Evolutionary conservation across 768 basidiomycete species (phyloP), one percentile per base, ranked within the genome.

Genomic region (Gyrodon lividus): DNA sequence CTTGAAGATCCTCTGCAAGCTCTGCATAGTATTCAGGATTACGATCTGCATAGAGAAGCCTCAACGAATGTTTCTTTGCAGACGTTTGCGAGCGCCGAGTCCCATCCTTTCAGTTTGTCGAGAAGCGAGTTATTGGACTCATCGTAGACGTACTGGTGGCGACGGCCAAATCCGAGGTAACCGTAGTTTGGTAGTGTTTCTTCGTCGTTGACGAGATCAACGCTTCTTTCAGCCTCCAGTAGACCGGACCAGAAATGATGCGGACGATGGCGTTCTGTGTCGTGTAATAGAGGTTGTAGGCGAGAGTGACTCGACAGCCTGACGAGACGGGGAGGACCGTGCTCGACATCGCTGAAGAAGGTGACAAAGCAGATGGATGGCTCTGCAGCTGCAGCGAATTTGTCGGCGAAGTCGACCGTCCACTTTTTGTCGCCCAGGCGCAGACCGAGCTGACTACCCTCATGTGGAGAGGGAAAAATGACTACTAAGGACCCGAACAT

Each of bases 401-500:
- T 39, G 17, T 60, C 39, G 6, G 68, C 64, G 5, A 74, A 71
- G 52, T 77, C 74, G 45, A 74, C 70, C 0, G 55, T 58, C 67
- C 68, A 72, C 43, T 73, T 72, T 30, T 65, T 50, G 19, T 57
- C 67, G 7, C 43, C 48, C 35, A 72, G 64, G 19, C 67, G 68
- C 2, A 82, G 63, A 9, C 67, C 41, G 16, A 78, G 67, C 12
- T 63, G 57, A 2, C 79, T 79, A 2, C 78, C 79, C 49, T 74
- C 64, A 53, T 81, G 74, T 0, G 60, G 30, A 0, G 73, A 73
- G 13, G 78, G 79, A 45, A 77, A 72, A 16, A 75, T 68, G 26
- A 80, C 54, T 3, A 80, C 72, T 4, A 82, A 72, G 1, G 79
- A 79, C 3, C 74, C 80, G 46, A 82, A 74, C 74, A 79, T 79